phyloP scores from a whole-genome alignment of 192 early-diverging fungal species.

The Paraglomus brasilianum region DNA sequence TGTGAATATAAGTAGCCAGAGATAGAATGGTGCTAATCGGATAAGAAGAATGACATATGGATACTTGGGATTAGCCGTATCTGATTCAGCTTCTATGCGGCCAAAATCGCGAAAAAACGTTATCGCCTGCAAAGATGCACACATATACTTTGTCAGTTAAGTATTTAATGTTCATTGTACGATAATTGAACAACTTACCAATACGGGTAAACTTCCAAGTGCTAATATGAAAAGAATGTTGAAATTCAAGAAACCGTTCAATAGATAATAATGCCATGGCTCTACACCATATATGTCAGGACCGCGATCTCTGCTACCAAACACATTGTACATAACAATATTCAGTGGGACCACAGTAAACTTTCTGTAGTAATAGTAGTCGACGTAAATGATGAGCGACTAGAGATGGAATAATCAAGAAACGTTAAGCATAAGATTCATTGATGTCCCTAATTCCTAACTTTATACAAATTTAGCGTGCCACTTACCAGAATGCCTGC shows the following conservation, averaged over 20 bases:
- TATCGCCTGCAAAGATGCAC: conserved; percentile 37
- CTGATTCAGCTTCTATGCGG: conserved; percentile 38
- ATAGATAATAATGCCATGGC: conserved; percentile 77
- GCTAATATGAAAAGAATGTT: conserved; percentile 80
- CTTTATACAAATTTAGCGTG: conserved; percentile 1
- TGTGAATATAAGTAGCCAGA: conserved; percentile 77
- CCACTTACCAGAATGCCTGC: conserved; percentile 41
- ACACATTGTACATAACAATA: conserved; percentile 91
- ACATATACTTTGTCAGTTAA: neutral
- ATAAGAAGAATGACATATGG: conserved; percentile 50
- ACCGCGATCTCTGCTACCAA: conserved; percentile 59
- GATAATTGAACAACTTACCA: conserved; percentile 47
- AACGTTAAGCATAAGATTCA: neutral
- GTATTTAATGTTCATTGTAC: neutral
- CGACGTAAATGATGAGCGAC: conserved; percentile 65
- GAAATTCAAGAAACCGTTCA: conserved; percentile 89
- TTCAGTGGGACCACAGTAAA: conserved; percentile 76
- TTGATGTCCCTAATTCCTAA: neutral
- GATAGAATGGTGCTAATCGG: conserved; percentile 67
- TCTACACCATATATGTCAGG: conserved; percentile 89
- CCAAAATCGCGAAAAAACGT: conserved; percentile 45
- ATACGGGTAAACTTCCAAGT: conserved; percentile 56
- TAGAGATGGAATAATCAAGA: conserved; percentile 34
- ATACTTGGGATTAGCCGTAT: conserved; percentile 26
- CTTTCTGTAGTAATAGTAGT: conserved; percentile 75